phyloP scores from a whole-genome alignment of 1,284 basidiomycete genomes.

The Afroboletus lepidellus region DNA sequence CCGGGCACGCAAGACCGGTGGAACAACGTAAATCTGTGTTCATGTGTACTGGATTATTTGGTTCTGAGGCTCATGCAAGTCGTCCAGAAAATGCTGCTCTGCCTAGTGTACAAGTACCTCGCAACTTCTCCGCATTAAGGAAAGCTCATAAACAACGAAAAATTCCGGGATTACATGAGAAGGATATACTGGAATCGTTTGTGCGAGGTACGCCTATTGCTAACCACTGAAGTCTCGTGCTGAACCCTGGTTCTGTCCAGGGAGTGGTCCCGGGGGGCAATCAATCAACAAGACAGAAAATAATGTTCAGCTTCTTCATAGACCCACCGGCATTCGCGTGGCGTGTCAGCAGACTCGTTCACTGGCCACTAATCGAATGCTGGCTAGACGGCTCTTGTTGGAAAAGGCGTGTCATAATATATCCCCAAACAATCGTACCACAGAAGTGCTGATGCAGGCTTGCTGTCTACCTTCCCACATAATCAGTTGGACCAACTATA shows the following conservation, averaged over 20 bases:
- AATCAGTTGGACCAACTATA: conserved; percentile 61
- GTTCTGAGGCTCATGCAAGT: conserved; percentile 35
- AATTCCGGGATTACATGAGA: conserved; percentile 65
- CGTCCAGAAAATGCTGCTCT: conserved; percentile 44
- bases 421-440: conserved; percentile 14
- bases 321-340: conserved; percentile 74
- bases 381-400: conserved; percentile 64
- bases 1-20: conserved; percentile 42
- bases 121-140: conserved; percentile 67
- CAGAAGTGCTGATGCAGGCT: conserved; percentile 17
- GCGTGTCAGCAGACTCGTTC: conserved; percentile 79
- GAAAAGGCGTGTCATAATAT: conserved; percentile 59
- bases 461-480: conserved; percentile 4
- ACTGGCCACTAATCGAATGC: conserved; percentile 61
- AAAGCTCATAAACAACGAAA: conserved; percentile 59
- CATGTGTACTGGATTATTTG: conserved; percentile 13
- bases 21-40: conserved; percentile 34
- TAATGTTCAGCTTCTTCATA: conserved; percentile 78
- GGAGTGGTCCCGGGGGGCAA: conserved; percentile 82
- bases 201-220: conserved; percentile 57
- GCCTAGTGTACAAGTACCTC: conserved; percentile 30
- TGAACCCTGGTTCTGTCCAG: conserved; percentile 36
- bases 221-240: not conserved
- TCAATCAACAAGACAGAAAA: conserved; percentile 86
- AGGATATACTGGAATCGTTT: conserved; percentile 74